These are phyloP conservation scores for Bertia moriformis DNA, from an alignment of 2,329 filamentous ascomycete species.

Conservation along the genomic window DNA sequence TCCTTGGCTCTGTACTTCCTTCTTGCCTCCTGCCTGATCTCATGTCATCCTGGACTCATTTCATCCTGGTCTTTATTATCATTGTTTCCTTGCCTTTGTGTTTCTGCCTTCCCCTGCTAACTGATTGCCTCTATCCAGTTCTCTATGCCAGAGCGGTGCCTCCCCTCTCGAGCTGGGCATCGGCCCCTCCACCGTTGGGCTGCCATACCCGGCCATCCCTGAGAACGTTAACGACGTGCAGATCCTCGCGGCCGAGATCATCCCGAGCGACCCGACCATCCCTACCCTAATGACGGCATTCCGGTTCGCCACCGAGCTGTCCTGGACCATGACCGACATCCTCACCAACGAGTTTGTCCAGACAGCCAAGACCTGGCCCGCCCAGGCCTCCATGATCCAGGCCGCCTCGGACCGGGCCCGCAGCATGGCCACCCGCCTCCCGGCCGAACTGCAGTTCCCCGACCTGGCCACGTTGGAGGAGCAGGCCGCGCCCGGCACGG, in stretches of 20 bases:
- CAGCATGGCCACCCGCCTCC: no score
- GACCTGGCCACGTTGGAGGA: background rate
- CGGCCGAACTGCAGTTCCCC: background rate
- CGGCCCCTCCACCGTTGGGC: conserved; percentile 59
- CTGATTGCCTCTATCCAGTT: conserved; percentile 26
- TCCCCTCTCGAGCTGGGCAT: conserved; percentile 60
- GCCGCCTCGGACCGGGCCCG: no score
- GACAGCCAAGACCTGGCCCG: no score
- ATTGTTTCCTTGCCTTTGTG: conserved; percentile 1
- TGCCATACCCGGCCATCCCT: conserved; percentile 67
- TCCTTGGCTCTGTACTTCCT: no score
- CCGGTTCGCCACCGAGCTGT: conserved; percentile 65
- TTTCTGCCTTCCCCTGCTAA: background rate
- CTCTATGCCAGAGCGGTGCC: conserved; percentile 64
- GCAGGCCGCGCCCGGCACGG: background rate
- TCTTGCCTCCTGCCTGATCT: no score
- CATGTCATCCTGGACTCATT: no score
- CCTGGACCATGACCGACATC: conserved; percentile 65
- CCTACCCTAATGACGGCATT: conserved; percentile 67
- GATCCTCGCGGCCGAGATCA: conserved; percentile 57
- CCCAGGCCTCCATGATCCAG: no score
- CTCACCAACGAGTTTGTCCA: conserved; percentile 72
- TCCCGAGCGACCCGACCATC: conserved; percentile 51
- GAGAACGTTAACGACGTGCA: conserved; percentile 73
- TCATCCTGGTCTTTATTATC: conserved; percentile 56